phyloP scores from a whole-genome alignment of 139 green algal species.

The Zygnema circumcarinatum region DNA sequence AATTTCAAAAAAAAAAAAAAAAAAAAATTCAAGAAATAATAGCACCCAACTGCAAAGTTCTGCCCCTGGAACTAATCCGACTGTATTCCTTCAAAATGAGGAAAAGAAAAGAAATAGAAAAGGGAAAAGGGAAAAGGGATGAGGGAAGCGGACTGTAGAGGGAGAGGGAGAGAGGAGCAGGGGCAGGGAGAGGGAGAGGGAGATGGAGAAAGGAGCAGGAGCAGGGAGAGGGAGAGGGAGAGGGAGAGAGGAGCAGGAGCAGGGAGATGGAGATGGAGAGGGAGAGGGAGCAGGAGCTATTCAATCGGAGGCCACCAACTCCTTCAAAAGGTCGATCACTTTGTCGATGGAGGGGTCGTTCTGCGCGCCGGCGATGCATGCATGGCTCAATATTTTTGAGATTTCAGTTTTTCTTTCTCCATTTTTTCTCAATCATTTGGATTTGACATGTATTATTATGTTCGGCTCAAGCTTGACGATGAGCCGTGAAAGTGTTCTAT shows the following conservation, averaged over 20 bases:
- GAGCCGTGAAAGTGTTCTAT: too few species aligned
- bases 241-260: background rate
- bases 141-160: background rate
- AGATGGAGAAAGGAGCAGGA: background rate
- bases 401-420: background rate
- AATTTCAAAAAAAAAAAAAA: too few species aligned
- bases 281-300: background rate
- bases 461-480: too few species aligned
- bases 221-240: background rate
- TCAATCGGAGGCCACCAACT: background rate
- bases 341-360: conserved; percentile 25
- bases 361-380: background rate
- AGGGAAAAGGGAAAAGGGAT: background rate
- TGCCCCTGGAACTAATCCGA: too few species aligned
- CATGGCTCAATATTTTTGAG: background rate
- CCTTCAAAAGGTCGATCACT: conserved; percentile 15
- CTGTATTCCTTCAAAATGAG: too few species aligned
- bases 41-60: too few species aligned
- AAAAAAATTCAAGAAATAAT: too few species aligned
- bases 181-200: background rate
- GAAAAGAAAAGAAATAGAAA: background rate
- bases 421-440: background rate
- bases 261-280: background rate
- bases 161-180: background rate
- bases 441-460: too few species aligned